Conservation (phyloP, 2,329 filamentous ascomycete species). For the Neopestalotiopsis sp. region DNA sequence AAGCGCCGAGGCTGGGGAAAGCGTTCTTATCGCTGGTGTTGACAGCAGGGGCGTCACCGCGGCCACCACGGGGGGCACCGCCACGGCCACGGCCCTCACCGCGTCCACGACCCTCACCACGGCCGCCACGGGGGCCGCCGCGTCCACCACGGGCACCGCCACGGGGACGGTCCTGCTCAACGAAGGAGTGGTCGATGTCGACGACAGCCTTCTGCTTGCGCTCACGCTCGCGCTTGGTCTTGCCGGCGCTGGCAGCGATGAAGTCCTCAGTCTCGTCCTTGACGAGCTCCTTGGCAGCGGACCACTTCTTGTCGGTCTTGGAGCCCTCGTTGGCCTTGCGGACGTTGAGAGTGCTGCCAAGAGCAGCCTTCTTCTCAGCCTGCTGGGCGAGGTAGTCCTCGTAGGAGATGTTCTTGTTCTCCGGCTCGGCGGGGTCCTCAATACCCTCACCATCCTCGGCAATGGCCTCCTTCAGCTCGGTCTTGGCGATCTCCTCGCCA, state of each 20-base stretch:
- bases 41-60: conserved; percentile 51
- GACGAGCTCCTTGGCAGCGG: conserved; percentile 74
- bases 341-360: conserved; percentile 69
- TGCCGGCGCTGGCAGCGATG: conserved; percentile 76
- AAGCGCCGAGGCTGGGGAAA: conserved; percentile 67
- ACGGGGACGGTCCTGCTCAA: conserved; percentile 69
- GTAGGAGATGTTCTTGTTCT: conserved; percentile 92
- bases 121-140: conserved; percentile 41
- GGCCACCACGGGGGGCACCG: conserved; percentile 54
- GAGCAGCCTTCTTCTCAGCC: conserved; percentile 76
- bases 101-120: conserved; percentile 52
- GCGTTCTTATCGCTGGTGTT: conserved; percentile 64
- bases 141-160: conserved; percentile 60
- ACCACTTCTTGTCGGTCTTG: conserved; percentile 92
- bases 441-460: conserved; percentile 51
- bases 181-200: conserved; percentile 85
- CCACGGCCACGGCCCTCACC: conserved; percentile 57
- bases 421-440: conserved; percentile 62
- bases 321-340: conserved; percentile 93
- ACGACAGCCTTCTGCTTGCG: conserved; percentile 90
- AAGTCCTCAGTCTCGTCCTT: conserved; percentile 77
- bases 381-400: conserved; percentile 80
- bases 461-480: conserved; percentile 76
- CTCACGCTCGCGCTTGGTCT: conserved; percentile 85
- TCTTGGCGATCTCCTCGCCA: conserved; percentile 85